Base-by-base conservation (phyloP, 139 green algal species). In the Coelastrella sp. region DNA sequence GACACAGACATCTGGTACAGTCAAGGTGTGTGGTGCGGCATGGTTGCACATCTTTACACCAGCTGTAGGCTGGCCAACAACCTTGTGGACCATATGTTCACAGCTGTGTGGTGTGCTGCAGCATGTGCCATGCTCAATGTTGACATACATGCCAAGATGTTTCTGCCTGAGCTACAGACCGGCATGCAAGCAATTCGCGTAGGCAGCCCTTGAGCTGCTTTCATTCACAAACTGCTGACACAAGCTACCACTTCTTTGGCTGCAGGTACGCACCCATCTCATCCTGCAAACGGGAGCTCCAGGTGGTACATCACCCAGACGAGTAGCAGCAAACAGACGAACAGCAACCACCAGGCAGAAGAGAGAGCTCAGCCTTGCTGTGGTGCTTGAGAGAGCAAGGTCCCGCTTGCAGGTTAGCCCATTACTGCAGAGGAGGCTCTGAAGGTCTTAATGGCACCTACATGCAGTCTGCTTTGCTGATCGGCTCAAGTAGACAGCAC, bases 331-430 rank as follows among this genome's bases (percentile, higher is more conserved):
- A 4, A 57, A 53, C 38, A 59, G 32, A 30, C 35, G 38, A 19
- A 19, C 75, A 23, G 75, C 75, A 19, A 62, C 27, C 40, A 43
- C 9, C 2, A 73, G 63, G 68, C 85, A 82, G 45, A 69, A 38
- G 32, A 45, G 69, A 21, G 71, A 88, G 62, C 66, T 88, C 30
- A 88, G 59, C 23, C 57, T 92, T 64, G 83, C 83, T 25, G 72
- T 88, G 41, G 88, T 93, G 74, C 88, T 93, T 72, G 89, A 89
- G 71, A 60, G 90, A 5, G 90, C 90, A 6, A 81, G 86, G 13
- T 32, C 57, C 41, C 72, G 79, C 25, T 71, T 91, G n/a, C 41
- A 81, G 71, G 85, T 84, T 76, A 45, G 57, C 2, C 45, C 45
- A 23, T 57, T 57, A n/a, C n/a, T n/a, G n/a, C n/a, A n/a, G n/a